Percentiles rank a stretch among this genome's conserved stretches.
phyloP scores from a whole-genome alignment of 495 filamentous ascomycete species.

The Aspergillus carlsbadensis region DNA sequence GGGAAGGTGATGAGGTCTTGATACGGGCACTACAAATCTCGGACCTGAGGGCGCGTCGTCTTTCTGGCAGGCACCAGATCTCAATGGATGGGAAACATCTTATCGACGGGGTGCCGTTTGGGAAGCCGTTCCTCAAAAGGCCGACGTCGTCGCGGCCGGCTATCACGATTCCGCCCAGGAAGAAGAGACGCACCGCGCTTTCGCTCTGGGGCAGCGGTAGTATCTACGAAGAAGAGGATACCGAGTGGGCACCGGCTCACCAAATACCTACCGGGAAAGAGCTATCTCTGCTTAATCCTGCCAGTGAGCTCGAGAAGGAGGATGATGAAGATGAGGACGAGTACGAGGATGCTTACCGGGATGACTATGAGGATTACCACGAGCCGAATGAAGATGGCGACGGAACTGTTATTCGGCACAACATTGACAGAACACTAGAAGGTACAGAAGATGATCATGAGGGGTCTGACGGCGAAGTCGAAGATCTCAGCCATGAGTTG shows the following conservation, averaged over 20 bases:
- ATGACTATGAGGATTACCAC: constrained; percentile 25
- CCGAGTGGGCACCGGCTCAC: constrained; percentile 37
- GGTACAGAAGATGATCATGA: constrained; percentile 38
- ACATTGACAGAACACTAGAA: constrained; percentile 28
- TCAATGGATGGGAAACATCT: constrained; percentile 76
- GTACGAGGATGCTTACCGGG: constrained; percentile 14
- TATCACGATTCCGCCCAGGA: constrained; percentile 73
- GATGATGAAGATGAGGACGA: neutral
- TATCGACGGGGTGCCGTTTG: constrained; percentile 87
- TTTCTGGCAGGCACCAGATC: constrained; percentile 84
- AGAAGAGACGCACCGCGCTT: constrained; percentile 58
- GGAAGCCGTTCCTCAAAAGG: constrained; percentile 63
- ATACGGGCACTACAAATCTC: constrained; percentile 77
- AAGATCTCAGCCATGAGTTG: constrained; percentile 43
- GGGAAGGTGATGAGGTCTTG: constrained; percentile 80
- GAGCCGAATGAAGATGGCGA: constrained; percentile 35
- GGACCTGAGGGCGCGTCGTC: constrained; percentile 70
- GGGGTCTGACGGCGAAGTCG: constrained; percentile 36
- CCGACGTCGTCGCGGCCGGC: constrained; percentile 58
- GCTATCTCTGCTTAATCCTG: constrained; percentile 15
- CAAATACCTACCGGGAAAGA: constrained; percentile 21
- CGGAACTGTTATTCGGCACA: constrained; percentile 43
- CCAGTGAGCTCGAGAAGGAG: constrained; percentile 5
- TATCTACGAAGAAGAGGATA: constrained; percentile 34
- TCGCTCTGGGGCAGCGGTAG: constrained; percentile 32